Base-by-base conservation (phyloP, 192 early-diverging fungal species). In the Dissophora globulifera region DNA sequence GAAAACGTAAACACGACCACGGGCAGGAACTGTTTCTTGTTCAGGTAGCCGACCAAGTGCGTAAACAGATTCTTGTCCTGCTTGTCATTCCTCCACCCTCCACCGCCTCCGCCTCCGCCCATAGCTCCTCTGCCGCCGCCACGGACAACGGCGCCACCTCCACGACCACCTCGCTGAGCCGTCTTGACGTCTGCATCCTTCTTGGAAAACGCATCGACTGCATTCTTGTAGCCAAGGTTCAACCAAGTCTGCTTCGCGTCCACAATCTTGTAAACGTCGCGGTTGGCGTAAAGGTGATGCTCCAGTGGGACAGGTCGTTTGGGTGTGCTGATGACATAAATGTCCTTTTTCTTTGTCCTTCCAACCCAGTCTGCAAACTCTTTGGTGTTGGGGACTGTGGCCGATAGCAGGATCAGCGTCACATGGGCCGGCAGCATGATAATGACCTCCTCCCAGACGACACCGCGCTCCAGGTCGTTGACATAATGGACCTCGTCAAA, bases 361-460 rank as follows among this genome's bases (percentile, higher is more conserved):
- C 93, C 97, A 54, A 99, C 94, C 97, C 97, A 99, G 59, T 96
- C 97, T 22, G 97, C 97, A 88, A 99, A 99, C 81, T 99, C 97
- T 69, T 88, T 89, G 3, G 96, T 96, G 79, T 99, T 99, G 32
- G 97, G 96, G 5, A 99, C 95, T 13, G 97, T 99, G 0, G 97
- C 97, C 15, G 95, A 97, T 31, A 99, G 82, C 45, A 99, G 79
- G 61, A 99, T 95, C n/a, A 99, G 81, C 15, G 84, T 95, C 3
- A 99, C 91, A 81, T 99, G 96, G 0, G 91, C 87, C 3, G 97
- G 97, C 12, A 99, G 83, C 96, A 99, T 97, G 67, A 98, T 98
- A 59, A 99, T 99, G 27, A 98, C 95, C 79, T 99, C 97, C 82
- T 99, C 97, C 97, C 97, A 99, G 2, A 99, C 97, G 1, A 99